These are phyloP conservation scores for Emmonsiellopsis sp. DNA, from an alignment of 2,329 filamentous ascomycete species.

Conservation along the genomic window DNA sequence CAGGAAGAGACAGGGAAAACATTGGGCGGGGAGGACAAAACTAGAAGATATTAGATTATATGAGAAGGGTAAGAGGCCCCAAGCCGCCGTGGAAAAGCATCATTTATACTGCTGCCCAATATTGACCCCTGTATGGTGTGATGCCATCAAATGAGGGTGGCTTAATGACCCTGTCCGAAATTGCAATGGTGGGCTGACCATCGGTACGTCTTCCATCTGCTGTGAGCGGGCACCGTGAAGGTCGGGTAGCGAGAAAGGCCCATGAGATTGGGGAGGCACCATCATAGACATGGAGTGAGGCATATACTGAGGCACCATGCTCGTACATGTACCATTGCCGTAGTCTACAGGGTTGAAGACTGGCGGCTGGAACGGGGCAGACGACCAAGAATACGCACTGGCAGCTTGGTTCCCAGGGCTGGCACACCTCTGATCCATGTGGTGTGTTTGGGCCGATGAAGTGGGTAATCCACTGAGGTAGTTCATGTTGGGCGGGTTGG, in stretches of 20 bases:
- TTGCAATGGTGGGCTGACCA: conserved; percentile 14
- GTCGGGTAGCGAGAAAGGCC: conserved; percentile 9
- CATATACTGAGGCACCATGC: conserved; percentile 19
- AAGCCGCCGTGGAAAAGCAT: neutral
- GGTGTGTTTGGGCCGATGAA: neutral
- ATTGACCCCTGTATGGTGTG: neutral
- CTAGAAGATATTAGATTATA: neutral
- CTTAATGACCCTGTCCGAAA: conserved; percentile 23
- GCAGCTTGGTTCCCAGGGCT: conserved; percentile 13
- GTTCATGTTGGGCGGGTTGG: conserved; percentile 18
- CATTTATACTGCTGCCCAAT: neutral
- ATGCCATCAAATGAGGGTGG: conserved; percentile 15
- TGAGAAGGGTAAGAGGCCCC: neutral
- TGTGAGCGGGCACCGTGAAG: conserved; percentile 11
- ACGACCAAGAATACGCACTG: conserved; percentile 20
- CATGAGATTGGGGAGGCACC: conserved; percentile 16
- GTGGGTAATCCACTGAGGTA: conserved; percentile 16
- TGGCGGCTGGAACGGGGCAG: conserved; percentile 23
- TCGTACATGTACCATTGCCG: conserved; percentile 10
- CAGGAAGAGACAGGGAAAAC: neutral
- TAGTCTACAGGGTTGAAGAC: conserved; percentile 26
- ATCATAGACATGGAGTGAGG: conserved; percentile 21
- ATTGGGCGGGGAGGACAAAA: neutral
- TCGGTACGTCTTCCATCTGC: conserved; percentile 13
- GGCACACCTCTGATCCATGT: conserved; percentile 13